Percentiles rank a stretch among this genome's conserved stretches.
Conservation (phyloP, 1,139 yeast genomes). For the Blastobotrys persicus region DNA sequence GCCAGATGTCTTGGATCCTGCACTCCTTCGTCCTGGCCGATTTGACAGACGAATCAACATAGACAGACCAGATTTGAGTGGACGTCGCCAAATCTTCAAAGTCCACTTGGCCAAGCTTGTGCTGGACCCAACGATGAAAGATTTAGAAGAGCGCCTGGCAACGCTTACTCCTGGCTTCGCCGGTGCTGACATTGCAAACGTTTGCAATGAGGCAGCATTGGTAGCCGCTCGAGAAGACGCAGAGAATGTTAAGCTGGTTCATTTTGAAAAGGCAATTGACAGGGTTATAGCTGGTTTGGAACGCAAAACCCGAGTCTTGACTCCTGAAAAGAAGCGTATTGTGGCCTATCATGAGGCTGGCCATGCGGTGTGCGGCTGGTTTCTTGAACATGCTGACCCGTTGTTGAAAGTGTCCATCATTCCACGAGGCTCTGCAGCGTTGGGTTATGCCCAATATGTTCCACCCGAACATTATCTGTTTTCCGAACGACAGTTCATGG, state of each 20-base stretch:
- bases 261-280: conserved; percentile 94
- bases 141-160: conserved; percentile 80
- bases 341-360: conserved; percentile 99
- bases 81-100: conserved; percentile 85
- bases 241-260: conserved; percentile 63
- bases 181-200: conserved; percentile 97
- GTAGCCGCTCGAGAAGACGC: conserved; percentile 88
- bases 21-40: conserved; percentile 94
- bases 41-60: conserved; percentile 91
- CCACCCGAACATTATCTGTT: conserved; percentile 91
- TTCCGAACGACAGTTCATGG: conserved; percentile 72
- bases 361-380: conserved; percentile 98
- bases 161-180: conserved; percentile 97
- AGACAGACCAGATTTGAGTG: conserved; percentile 90
- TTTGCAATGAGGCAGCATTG: conserved; percentile 94
- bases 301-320: conserved; percentile 78
- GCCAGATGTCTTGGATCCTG: conserved; percentile 88
- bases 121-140: conserved; percentile 48
- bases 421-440: conserved; percentile 94
- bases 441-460: conserved; percentile 96
- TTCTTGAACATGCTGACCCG: conserved; percentile 83
- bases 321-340: conserved; percentile 77
- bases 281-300: conserved; percentile 96
- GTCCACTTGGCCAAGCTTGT: conserved; percentile 73
- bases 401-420: conserved; percentile 90